Percentiles rank a stretch among this genome's conserved stretches.
Evolutionary conservation across 257 asterid genomes (phyloP).

Genomic region (Przewalskia tangutica): DNA sequence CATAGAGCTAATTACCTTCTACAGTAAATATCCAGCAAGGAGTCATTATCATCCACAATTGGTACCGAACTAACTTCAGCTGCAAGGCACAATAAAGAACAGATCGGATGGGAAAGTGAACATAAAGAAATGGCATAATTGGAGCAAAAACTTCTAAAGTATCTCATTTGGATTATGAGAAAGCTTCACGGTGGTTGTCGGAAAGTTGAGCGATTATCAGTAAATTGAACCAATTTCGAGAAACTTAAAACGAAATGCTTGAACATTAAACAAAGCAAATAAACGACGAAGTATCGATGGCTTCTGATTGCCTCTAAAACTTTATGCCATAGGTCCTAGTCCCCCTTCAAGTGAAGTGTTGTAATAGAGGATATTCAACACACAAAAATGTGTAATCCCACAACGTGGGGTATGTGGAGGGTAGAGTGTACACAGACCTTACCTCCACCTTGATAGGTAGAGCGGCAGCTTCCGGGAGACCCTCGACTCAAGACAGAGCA

Average conservation of each 20-base stretch:
- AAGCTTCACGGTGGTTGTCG: neutral
- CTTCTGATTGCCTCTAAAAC: neutral
- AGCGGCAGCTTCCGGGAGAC: too few species aligned
- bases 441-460: too few species aligned
- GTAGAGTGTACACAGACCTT: too few species aligned
- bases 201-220: neutral
- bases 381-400: too few species aligned
- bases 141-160: neutral
- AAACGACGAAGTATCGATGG: neutral
- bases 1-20: constrained; percentile 38
- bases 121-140: neutral
- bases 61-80: constrained; percentile 72
- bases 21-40: constrained; percentile 61
- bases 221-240: neutral
- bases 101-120: neutral
- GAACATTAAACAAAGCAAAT: neutral
- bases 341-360: neutral
- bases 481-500: too few species aligned
- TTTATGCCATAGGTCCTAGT: neutral
- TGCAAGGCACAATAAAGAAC: constrained; percentile 15
- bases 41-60: constrained; percentile 63
- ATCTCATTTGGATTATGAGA: neutral
- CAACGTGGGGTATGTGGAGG: too few species aligned
- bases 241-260: neutral
- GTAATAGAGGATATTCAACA: neutral